Conservation (phyloP, 139 green algal genomes). For the Edaphochlamys debaryana region DNA sequence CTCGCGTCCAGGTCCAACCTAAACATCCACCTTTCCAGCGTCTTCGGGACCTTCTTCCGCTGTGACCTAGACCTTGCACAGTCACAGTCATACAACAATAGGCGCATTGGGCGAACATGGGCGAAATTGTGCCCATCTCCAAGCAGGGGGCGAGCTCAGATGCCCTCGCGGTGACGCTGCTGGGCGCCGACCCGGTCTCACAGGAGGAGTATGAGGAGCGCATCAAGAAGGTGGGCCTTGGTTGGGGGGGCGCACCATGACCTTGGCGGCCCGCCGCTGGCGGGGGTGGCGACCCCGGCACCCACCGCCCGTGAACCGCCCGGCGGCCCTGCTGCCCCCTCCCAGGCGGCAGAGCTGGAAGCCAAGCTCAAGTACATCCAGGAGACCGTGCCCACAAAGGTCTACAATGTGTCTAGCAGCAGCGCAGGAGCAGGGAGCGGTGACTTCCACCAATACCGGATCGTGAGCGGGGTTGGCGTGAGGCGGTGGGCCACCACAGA, state of each 20-base stretch:
- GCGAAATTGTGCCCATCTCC: constrained; percentile 11
- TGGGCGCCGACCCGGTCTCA: not conserved
- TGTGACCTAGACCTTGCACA: too few relatives aligned
- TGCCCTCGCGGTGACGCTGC: not conserved
- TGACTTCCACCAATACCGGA: constrained; percentile 92
- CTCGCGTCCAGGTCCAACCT: too few relatives aligned
- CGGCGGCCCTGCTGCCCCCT: too few relatives aligned
- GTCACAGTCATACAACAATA: too few relatives aligned
- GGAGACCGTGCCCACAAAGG: constrained; percentile 78
- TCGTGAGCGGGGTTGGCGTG: constrained; percentile 50
- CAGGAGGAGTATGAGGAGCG: constrained; percentile 28
- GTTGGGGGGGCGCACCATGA: too few relatives aligned
- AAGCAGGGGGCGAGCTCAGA: not conserved
- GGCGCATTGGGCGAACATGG: too few relatives aligned
- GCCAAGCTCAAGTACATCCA: constrained; percentile 88
- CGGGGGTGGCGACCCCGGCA: too few relatives aligned
- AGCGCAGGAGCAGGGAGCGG: constrained; percentile 88
- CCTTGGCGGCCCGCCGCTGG: too few relatives aligned
- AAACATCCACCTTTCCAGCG: too few relatives aligned
- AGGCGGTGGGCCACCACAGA: too few relatives aligned
- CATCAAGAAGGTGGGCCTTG: constrained; percentile 6
- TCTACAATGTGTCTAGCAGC: constrained; percentile 83
- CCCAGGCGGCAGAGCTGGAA: constrained; percentile 84
- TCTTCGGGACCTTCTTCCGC: too few relatives aligned
- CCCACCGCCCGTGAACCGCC: too few relatives aligned